phyloP scores from a whole-genome alignment of 345 rosid species.

The Kernera saxatilis region DNA sequence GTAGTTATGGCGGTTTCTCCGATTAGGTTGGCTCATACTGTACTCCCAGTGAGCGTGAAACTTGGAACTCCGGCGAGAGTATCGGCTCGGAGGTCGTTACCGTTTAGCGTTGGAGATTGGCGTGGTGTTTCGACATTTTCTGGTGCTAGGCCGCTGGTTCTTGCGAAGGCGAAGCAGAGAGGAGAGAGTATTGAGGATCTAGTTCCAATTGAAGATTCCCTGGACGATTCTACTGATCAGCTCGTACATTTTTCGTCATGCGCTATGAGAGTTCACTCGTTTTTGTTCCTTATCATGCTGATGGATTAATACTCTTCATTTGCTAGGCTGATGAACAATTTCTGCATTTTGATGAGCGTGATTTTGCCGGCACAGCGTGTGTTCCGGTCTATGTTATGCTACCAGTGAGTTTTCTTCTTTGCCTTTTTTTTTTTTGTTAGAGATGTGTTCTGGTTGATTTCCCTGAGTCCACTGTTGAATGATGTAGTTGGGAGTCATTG shows the following conservation, averaged over 20 bases:
- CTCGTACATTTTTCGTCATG: constrained; percentile 19
- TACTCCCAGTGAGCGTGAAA: constrained; percentile 16
- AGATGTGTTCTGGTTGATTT: constrained; percentile 8
- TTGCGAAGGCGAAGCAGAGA: constrained; percentile 14
- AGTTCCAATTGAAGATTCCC: constrained; percentile 20
- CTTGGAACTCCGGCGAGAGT: constrained; percentile 17
- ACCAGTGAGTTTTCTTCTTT: constrained; percentile 48
- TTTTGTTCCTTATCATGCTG: neutral
- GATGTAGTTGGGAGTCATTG: constrained; percentile 66
- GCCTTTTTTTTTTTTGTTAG: neutral
- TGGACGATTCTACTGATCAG: constrained; percentile 14
- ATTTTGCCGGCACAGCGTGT: constrained; percentile 67
- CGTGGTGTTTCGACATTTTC: constrained; percentile 15
- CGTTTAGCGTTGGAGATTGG: constrained; percentile 12
- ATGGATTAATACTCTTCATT: neutral
- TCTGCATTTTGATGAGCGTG: constrained; percentile 51
- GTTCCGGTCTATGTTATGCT: constrained; percentile 95
- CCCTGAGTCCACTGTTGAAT: neutral
- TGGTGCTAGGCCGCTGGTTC: constrained; percentile 19
- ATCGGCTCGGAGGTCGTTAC: constrained; percentile 11
- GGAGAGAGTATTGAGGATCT: constrained; percentile 23
- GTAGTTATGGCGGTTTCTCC: constrained; percentile 32
- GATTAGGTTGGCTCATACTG: constrained; percentile 11
- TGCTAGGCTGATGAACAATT: constrained; percentile 25
- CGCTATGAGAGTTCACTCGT: too few relatives aligned